Base-by-base conservation (phyloP, 495 filamentous ascomycete species). In the Aspergillus baeticus region DNA sequence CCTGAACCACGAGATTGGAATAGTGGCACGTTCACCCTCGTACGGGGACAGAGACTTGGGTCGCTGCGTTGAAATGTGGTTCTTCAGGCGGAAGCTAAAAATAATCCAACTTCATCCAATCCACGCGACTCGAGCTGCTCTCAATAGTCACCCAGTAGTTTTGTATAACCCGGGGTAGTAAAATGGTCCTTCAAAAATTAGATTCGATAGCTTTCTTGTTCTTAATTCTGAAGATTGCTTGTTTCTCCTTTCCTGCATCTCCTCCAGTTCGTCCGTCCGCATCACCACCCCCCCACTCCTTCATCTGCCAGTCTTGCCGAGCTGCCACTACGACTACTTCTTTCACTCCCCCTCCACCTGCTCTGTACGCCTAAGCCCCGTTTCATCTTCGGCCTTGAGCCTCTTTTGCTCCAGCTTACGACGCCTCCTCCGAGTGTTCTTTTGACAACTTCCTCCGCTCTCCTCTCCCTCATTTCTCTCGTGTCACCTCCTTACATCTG, bases 171-270 rank as follows among this genome's bases (percentile, higher is more conserved):
- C n/a, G n/a, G n/a, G n/a, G 48, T n/a, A 37, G 51, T 39, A 51
- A 22, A 31, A 17, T 38, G 44, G n/a, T 31, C 52, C 64, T 55
- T 65, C 62, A 13, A 45, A 45, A 63, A 67, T 63, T 58, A 36
- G 34, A 33, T 35, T 26, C 33, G 37, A 38, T 50, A 38, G 47
- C 34, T 61, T 55, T 42, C 14, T n/a, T 55, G 35, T 54, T 45
- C 37, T 31, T 51, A 38, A 18, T 31, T 33, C n/a, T 52, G 31
- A 8, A 29, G n/a, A 14, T n/a, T 33, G 22, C 29, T 14, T 15
- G 4, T 22, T 47, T 3, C 33, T 49, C 18, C n/a, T 37, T 31
- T 50, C 10, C 35, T 29, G 8, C 35, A 31, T 33, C 34, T 37
- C 35, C 29, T 36, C 45, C 53, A 47, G 47, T 54, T 51, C 39